Evolutionary conservation across 2,329 filamentous ascomycete species (phyloP).

Genomic region (Penicillium corylophilum): DNA sequence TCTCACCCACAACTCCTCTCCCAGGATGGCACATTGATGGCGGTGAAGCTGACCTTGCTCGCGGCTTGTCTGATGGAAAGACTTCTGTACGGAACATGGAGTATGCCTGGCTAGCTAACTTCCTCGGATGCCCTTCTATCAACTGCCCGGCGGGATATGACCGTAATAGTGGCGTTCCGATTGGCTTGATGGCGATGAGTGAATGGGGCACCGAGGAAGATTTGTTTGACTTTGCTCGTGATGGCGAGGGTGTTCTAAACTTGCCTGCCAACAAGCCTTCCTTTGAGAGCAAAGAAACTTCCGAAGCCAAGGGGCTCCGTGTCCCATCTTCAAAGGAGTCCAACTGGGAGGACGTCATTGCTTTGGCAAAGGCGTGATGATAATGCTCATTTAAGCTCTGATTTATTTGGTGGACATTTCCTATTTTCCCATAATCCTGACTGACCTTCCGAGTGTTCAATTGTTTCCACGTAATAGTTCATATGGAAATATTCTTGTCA

Average conservation of each 20-base stretch:
- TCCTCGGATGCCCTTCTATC: slow-evolving; percentile 73
- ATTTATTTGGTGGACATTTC: neutral
- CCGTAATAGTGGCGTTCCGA: slow-evolving; percentile 45
- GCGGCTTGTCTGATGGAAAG: slow-evolving; percentile 73
- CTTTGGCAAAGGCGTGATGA: slow-evolving; percentile 15
- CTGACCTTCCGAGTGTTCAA: neutral
- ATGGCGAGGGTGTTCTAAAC: slow-evolving; percentile 51
- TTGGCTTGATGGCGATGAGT: slow-evolving; percentile 55
- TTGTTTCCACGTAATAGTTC: too few relatives aligned
- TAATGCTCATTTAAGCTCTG: neutral
- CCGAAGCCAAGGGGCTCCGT: slow-evolving; percentile 22
- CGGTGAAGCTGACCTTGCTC: slow-evolving; percentile 59
- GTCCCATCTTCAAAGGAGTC: slow-evolving; percentile 28
- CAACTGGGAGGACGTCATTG: slow-evolving; percentile 42
- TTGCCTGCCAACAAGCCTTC: slow-evolving; percentile 18
- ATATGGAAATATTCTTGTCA: too few relatives aligned
- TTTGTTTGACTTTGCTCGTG: slow-evolving; percentile 53
- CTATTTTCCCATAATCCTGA: neutral
- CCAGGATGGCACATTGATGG: slow-evolving; percentile 69
- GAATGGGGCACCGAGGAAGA: slow-evolving; percentile 57
- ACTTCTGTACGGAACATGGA: slow-evolving; percentile 74
- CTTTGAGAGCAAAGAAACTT: slow-evolving; percentile 2
- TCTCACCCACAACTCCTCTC: slow-evolving; percentile 75
- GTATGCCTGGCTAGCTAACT: slow-evolving; percentile 83
- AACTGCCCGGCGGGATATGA: slow-evolving; percentile 72